These are phyloP conservation scores for Gracilaria gracilis DNA, from an alignment of 23 red algal genomes.

Conservation along the genomic window DNA sequence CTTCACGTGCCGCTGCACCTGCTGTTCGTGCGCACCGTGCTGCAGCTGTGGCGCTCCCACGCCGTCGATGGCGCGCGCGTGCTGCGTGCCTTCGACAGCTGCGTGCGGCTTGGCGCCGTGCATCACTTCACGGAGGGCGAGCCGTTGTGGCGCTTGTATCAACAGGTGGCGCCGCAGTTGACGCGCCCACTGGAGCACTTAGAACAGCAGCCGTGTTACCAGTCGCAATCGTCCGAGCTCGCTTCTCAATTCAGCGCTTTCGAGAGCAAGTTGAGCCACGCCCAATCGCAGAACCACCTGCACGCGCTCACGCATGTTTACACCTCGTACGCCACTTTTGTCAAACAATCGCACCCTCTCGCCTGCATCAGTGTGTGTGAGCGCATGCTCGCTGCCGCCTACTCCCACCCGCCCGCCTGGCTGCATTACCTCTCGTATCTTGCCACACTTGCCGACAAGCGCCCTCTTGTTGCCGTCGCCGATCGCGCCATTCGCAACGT, in stretches of 20 bases:
- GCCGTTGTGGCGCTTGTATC: background rate
- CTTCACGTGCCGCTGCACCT: constrained; percentile 9
- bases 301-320: constrained; percentile 8
- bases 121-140: constrained; percentile 22
- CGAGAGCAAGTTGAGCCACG: background rate
- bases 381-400: constrained; percentile 30
- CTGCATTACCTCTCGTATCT: constrained; percentile 24
- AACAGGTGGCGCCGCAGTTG: background rate
- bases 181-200: background rate
- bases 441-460: background rate
- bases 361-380: constrained; percentile 42
- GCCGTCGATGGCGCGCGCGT: background rate
- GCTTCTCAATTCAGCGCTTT: background rate
- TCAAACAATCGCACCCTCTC: background rate
- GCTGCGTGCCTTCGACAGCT: background rate
- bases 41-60: background rate
- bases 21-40: background rate
- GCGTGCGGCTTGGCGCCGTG: constrained; percentile 11
- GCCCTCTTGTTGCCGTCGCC: background rate
- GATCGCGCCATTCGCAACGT: constrained; percentile 31
- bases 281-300: background rate
- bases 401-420: constrained; percentile 32
- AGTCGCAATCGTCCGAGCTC: background rate
- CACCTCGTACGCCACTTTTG: constrained; percentile 59
- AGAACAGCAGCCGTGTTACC: background rate